phyloP scores from a whole-genome alignment of 1,284 basidiomycete species.

The Moesziomyces globuligerus region DNA sequence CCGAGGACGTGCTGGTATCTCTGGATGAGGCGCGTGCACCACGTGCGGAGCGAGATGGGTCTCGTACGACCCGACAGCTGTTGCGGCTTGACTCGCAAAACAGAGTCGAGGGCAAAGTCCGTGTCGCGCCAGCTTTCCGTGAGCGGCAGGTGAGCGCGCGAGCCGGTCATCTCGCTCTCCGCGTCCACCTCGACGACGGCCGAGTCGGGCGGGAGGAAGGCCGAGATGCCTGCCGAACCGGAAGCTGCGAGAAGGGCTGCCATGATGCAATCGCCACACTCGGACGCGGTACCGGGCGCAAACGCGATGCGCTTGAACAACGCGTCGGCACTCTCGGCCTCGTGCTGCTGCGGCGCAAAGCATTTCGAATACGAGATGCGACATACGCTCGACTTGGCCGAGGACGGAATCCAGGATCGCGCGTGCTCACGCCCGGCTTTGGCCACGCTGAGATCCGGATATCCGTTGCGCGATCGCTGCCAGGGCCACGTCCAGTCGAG shows the following conservation, averaged over 20 bases:
- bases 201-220: constrained; percentile 26
- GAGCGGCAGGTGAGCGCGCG: constrained; percentile 37
- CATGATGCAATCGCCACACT: constrained; percentile 45
- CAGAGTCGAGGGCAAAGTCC: constrained; percentile 29
- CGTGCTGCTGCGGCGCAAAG: constrained; percentile 4
- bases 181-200: constrained; percentile 7
- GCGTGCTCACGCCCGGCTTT: constrained; percentile 1
- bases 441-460: constrained; percentile 35
- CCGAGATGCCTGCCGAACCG: constrained; percentile 25
- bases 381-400: constrained; percentile 10
- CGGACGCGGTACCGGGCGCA: neutral
- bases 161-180: constrained; percentile 2
- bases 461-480: constrained; percentile 36
- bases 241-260: constrained; percentile 39
- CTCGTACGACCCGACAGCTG: neutral
- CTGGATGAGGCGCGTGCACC: constrained; percentile 40
- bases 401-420: constrained; percentile 11
- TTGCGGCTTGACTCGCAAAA: constrained; percentile 1
- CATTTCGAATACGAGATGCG: constrained; percentile 11
- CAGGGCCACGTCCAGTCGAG: constrained; percentile 50
- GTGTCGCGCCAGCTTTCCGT: constrained; percentile 25
- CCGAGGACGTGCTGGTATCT: constrained; percentile 41
- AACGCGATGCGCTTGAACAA: constrained; percentile 50
- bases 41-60: constrained; percentile 22
- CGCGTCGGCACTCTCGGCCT: constrained; percentile 17